Conservation (phyloP, 176 grass and related monocot species). For the Melocanna baccifera region DNA sequence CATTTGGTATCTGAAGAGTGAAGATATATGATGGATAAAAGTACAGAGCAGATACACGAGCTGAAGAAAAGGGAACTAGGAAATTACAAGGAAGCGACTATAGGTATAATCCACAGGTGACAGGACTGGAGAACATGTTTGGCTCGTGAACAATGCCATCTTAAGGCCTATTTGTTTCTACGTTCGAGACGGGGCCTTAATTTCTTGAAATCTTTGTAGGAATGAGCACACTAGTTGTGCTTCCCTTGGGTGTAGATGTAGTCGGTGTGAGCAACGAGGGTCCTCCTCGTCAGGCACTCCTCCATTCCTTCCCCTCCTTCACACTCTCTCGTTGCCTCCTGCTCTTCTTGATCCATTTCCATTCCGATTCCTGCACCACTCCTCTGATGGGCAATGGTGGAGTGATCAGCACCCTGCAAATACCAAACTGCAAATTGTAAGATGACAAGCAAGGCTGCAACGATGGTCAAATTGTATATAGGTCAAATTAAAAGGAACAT, state of each 20-base stretch:
- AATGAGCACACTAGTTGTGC: slow-evolving; percentile 41
- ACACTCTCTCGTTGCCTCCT: slow-evolving; percentile 5
- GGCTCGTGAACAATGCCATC: neutral
- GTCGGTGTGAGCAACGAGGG: slow-evolving; percentile 52
- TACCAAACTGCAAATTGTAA: neutral
- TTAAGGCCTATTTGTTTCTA: neutral
- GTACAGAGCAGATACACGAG: neutral
- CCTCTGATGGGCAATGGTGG: neutral
- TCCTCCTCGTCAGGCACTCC: slow-evolving; percentile 60
- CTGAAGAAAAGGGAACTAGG: neutral
- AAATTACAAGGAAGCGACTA: neutral
- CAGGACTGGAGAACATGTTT: neutral
- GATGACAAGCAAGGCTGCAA: neutral
- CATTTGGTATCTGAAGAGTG: neutral
- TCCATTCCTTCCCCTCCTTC: slow-evolving; percentile 14
- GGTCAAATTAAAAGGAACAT: neutral
- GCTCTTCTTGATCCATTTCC: slow-evolving; percentile 14
- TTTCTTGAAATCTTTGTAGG: neutral
- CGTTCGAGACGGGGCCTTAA: neutral
- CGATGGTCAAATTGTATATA: no score
- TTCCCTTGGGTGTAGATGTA: slow-evolving; percentile 72
- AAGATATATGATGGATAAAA: neutral
- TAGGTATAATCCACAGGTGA: neutral
- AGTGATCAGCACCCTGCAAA: slow-evolving; percentile 6
- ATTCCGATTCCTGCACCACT: neutral